These are phyloP conservation scores for Pisolithus albus DNA, from an alignment of 768 basidiomycete genomes.

Conservation along the genomic window DNA sequence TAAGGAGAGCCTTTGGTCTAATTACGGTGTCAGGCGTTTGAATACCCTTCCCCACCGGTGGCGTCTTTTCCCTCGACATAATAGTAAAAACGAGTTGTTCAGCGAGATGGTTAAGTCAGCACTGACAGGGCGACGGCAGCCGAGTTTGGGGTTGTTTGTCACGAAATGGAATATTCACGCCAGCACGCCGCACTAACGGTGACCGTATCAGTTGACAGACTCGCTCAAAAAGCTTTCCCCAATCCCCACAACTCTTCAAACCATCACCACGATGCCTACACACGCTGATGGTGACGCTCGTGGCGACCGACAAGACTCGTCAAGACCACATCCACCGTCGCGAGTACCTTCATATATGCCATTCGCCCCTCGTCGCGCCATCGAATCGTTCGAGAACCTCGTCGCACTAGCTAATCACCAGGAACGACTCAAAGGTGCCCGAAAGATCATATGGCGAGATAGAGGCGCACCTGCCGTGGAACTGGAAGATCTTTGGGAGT, in stretches of 20 bases:
- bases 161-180: too few species aligned
- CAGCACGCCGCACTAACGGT: too few species aligned
- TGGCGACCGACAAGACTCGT: neutral
- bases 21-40: too few species aligned
- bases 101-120: too few species aligned
- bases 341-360: conserved; percentile 35
- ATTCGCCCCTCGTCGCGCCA: conserved; percentile 48
- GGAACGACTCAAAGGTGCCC: conserved; percentile 62
- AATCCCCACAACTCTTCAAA: neutral
- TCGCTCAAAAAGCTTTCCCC: too few species aligned
- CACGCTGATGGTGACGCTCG: neutral
- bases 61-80: too few species aligned
- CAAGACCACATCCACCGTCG: conserved; percentile 5
- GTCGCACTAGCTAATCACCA: conserved; percentile 82
- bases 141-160: too few species aligned
- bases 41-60: too few species aligned
- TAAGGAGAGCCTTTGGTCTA: too few species aligned
- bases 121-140: too few species aligned
- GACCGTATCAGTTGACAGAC: too few species aligned
- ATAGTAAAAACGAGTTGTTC: too few species aligned
- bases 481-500: conserved; percentile 54
- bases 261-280: neutral
- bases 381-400: conserved; percentile 77
- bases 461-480: conserved; percentile 70
- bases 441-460: conserved; percentile 79